Base-by-base conservation (phyloP, 2,329 filamentous ascomycete species). In the Cercospora nicotianae region DNA sequence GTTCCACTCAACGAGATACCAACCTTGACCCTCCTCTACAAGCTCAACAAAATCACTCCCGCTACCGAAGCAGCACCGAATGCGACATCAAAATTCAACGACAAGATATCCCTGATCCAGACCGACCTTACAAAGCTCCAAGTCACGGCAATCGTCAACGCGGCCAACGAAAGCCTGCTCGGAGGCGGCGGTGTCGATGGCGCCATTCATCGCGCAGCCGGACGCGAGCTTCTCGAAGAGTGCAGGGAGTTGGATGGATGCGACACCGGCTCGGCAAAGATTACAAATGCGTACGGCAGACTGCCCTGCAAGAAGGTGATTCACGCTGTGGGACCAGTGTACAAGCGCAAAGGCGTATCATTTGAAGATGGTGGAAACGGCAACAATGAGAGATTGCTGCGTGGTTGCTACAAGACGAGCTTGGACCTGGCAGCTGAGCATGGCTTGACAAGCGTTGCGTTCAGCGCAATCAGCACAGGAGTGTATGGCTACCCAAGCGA, bases 61-160 rank as follows among this genome's bases (percentile, higher is more conserved):
- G 72, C 71, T 28, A 63, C 68, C 55, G 72, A 69, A 30, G 73
- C 76, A 20, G 79, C 82, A 9, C 72, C 77, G 20, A 79, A 83
- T 7, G 87, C 85, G n/a, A 77, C 71, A 9, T 71, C 73, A 18
- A 73, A 79, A 9, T 82, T 91, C 80, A 96, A 96, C 81, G 81
- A 87, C 76, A 89, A 87, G 70, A 85, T 97, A 74, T 87, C 87
- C 57, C 81, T 94, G 42, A 84, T 93, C 72, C 86, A 87, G 66
- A 87, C 88, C 73, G 93, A 97, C 79, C 96, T 98, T 79, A 97
- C 94, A 13, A 88, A 84, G 13, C 87, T 98, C 3, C 78, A 85
- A 33, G 85, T 93, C 57, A 92, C 93, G 76, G 90, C 91, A 71
- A 95, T 97, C 73, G 94, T 98, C 78, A 98, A 98, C 78, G 94